Base-by-base conservation (phyloP, 331 rosid genomes). In the Spiraea crenata region DNA sequence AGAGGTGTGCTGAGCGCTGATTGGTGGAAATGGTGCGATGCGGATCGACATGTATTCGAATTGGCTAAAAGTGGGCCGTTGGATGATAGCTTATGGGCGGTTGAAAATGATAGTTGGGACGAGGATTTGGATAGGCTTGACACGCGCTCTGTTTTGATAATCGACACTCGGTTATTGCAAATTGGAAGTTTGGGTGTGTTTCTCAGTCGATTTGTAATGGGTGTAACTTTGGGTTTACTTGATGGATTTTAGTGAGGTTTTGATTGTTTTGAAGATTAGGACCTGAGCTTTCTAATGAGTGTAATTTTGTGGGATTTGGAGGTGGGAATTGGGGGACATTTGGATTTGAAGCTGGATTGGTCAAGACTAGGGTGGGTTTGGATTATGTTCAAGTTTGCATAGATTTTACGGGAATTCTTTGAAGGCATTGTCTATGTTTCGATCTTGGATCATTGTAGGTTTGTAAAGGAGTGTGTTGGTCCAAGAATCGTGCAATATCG, bases 81-180 rank as follows among this genome's bases (percentile, higher is more conserved):
- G 37, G 96, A 90, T 92, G 5, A 0, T 0, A 0, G 0, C 3
- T 67, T 62, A 85, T 90, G 79, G 3, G 84, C 89, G 93, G 89
- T 57, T 5, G 60, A 5, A 6, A 63, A 20, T 58, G 67, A 51
- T 45, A 7, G 60, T 25, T 50, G 1, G 69, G 61, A 34, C 5
- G 51, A 25, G 15, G 69, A 40, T 20, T n/a, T 38, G 74, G 80
- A 70, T 60, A 16, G 41, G 52, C 19, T 2, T 50, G 16, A 15
- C 38, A 46, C 0, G 66, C 31, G 14, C 0, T 10, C 5, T 0
- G 15, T 0, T 13, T 7, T 20, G 37, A 25, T 25, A 25, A 25
- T 25, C 31, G 31, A 25, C 31, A 25, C 25, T 38, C 62, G 45
- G 61, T 16, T 9, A n/a, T 41, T 47, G 10, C 11, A 44, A 31